Evolutionary conservation across 768 basidiomycete genomes (phyloP).

Genomic region (Pluteus cervinus): DNA sequence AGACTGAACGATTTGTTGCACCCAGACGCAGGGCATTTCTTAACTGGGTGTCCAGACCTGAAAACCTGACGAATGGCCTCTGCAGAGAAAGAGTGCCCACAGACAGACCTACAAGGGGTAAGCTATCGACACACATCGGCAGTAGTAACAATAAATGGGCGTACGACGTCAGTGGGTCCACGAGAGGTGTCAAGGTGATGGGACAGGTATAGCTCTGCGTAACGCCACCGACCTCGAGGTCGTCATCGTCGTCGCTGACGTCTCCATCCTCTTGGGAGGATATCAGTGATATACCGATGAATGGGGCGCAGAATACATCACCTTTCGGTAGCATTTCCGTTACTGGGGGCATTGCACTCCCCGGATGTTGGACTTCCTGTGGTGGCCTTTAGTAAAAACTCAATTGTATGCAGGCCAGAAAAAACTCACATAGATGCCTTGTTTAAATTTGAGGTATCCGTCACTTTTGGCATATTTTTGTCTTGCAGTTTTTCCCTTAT

Average conservation of each 20-base stretch:
- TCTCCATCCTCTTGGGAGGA: conserved; percentile 66
- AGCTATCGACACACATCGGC: conserved; percentile 1
- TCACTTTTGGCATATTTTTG: conserved; percentile 71
- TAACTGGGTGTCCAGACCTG: conserved; percentile 20
- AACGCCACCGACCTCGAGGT: conserved; percentile 82
- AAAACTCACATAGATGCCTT: conserved; percentile 57
- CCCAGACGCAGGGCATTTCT: conserved; percentile 66
- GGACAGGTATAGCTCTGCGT: conserved; percentile 85
- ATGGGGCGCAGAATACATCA: conserved; percentile 14
- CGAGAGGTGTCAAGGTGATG: conserved; percentile 58
- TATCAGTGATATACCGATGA: conserved; percentile 1
- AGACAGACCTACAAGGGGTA: conserved; percentile 41
- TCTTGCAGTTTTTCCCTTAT: conserved; percentile 57
- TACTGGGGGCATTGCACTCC: conserved; percentile 69
- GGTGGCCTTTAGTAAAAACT: not conserved
- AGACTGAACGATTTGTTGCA: conserved; percentile 57
- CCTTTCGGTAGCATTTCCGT: conserved; percentile 69
- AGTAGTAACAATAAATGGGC: conserved; percentile 18
- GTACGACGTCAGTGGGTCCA: conserved; percentile 80
- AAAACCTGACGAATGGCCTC: conserved; percentile 67
- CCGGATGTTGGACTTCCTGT: conserved; percentile 65
- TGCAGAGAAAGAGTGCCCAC: conserved; percentile 79
- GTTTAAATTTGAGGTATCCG: conserved; percentile 55
- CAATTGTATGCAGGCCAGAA: conserved; percentile 4
- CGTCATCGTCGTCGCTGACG: conserved; percentile 80